Percentiles rank a stretch among this genome's conserved stretches.
Evolutionary conservation across 2,329 filamentous ascomycete species (phyloP).

Genomic region (Diplodia scrobiculata): DNA sequence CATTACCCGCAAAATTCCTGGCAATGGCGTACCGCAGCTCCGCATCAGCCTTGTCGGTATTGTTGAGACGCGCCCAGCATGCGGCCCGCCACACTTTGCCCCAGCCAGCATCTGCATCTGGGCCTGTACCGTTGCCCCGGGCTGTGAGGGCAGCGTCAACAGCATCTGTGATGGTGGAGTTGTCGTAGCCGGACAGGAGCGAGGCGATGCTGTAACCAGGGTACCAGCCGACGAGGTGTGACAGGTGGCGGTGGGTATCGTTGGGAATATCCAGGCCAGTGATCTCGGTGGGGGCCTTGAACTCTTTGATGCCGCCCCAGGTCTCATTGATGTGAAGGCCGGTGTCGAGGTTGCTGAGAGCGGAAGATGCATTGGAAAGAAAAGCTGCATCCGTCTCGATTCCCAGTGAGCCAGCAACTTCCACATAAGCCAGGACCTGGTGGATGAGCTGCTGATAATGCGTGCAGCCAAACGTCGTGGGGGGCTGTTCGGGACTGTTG

Average conservation of each 20-base stretch:
- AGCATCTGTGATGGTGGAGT: constrained; percentile 50
- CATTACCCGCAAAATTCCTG: constrained; percentile 56
- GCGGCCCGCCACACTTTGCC: constrained; percentile 61
- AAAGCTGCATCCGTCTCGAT: constrained; percentile 42
- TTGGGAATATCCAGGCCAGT: constrained; percentile 47
- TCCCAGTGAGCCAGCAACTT: constrained; percentile 33
- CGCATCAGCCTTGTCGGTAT: constrained; percentile 54
- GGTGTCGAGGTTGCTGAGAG: constrained; percentile 54
- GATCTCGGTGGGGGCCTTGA: constrained; percentile 49
- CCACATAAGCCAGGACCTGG: constrained; percentile 43
- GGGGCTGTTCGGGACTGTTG: constrained; percentile 61
- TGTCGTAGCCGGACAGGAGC: constrained; percentile 48
- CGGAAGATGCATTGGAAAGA: constrained; percentile 43
- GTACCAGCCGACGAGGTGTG: constrained; percentile 59
- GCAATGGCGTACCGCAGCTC: constrained; percentile 54
- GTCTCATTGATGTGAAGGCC: constrained; percentile 52
- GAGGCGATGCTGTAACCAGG: constrained; percentile 57
- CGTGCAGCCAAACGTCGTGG: constrained; percentile 55
- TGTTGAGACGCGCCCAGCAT: constrained; percentile 59
- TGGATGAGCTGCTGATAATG: constrained; percentile 58
- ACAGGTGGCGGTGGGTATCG: constrained; percentile 56
- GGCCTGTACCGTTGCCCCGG: constrained; percentile 51
- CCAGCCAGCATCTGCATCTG: constrained; percentile 60
- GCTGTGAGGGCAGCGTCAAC: constrained; percentile 51
- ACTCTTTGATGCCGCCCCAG: constrained; percentile 54